Conservation (phyloP, 2,329 filamentous ascomycete genomes). For the Didymella sp. region DNA sequence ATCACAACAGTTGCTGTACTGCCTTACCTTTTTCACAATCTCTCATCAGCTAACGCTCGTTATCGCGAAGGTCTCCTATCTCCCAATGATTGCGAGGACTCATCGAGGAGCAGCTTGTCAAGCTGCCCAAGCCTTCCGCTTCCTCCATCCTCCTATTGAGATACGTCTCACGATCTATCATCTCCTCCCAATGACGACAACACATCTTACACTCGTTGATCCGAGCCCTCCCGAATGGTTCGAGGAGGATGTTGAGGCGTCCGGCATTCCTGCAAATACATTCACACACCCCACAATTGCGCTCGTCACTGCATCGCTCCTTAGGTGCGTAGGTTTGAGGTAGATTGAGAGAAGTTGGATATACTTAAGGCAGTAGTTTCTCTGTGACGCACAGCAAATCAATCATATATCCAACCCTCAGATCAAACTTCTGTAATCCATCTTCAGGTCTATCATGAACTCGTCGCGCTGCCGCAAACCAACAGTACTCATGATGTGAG, state of each 20-base stretch:
- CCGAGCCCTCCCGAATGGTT: not conserved
- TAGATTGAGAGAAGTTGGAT: not conserved
- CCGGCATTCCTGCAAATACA: too few species aligned
- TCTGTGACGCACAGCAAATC: too few species aligned
- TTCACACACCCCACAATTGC: too few species aligned
- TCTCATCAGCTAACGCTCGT: not conserved
- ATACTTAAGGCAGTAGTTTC: too few species aligned
- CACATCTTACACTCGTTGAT: not conserved
- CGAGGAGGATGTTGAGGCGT: not conserved
- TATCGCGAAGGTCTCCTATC: not conserved
- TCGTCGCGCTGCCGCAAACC: too few species aligned
- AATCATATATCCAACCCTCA: too few species aligned
- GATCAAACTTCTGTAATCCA: too few species aligned
- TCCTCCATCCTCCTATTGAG: not conserved
- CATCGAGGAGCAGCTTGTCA: too few species aligned
- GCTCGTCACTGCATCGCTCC: not conserved
- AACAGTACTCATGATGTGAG: too few species aligned
- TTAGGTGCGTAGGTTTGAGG: not conserved
- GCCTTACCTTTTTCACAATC: too few species aligned
- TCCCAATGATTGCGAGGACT: not conserved
- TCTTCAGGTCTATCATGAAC: too few species aligned
- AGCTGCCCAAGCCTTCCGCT: not conserved
- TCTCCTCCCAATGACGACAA: not conserved
- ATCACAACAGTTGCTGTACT: too few species aligned
- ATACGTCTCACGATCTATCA: not conserved